These are phyloP conservation scores for Paecilomyces sp. DNA, from an alignment of 2,329 filamentous ascomycete genomes.

Conservation along the genomic window DNA sequence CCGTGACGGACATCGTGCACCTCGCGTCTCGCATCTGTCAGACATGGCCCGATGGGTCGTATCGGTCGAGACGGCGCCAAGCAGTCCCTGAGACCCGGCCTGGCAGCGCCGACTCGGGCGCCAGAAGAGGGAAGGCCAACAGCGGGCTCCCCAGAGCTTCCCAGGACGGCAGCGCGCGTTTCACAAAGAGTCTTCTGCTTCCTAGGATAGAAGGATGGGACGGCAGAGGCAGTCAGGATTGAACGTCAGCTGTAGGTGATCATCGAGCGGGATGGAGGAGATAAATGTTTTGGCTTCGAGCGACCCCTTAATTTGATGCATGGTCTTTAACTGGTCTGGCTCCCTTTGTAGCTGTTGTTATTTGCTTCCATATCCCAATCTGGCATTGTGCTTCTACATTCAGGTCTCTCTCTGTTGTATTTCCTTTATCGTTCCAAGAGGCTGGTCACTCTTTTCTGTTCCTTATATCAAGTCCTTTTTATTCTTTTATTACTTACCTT, in stretches of 20 bases:
- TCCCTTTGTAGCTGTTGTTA: not conserved
- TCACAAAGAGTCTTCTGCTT: not conserved
- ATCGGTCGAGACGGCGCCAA: not conserved
- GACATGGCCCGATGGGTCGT: not conserved
- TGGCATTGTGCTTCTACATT: not conserved
- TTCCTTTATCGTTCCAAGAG: conserved; percentile 1
- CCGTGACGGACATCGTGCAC: not conserved
- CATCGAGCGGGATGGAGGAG: not conserved
- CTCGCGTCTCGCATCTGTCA: not conserved
- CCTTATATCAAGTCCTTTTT: not conserved
- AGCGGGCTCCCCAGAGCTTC: not conserved
- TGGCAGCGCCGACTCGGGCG: no score
- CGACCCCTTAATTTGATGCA: not conserved
- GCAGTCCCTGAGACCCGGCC: no score
- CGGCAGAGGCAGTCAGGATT: not conserved
- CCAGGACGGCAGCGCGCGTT: not conserved
- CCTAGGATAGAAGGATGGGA: not conserved
- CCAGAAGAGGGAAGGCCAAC: not conserved
- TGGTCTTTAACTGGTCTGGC: not conserved
- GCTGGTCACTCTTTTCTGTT: conserved; percentile 4
- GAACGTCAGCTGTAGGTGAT: not conserved
- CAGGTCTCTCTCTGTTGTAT: not conserved
- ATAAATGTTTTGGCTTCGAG: not conserved
- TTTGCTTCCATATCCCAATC: not conserved
- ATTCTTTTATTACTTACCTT: not conserved